Evolutionary conservation across 768 basidiomycete genomes (phyloP).

Genomic region (Macrolepiota fuliginosa): DNA sequence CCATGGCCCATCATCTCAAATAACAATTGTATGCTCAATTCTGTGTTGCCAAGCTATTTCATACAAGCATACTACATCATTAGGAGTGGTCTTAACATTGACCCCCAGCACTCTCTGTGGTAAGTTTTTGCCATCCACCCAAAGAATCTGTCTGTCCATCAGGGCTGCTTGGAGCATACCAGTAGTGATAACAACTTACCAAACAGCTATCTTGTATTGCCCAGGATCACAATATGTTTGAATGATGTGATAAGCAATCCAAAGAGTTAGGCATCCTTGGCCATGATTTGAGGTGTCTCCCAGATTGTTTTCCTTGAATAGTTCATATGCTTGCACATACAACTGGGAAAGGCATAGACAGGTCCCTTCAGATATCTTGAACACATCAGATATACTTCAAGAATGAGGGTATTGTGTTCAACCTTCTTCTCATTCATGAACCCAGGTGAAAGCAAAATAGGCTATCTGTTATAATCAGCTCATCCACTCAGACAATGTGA

Average conservation of each 20-base stretch:
- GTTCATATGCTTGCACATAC: slow-evolving; percentile 91
- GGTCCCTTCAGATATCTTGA: not conserved
- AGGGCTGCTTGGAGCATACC: not conserved
- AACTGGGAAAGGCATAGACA: slow-evolving; percentile 45
- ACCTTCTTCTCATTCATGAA: slow-evolving; percentile 90
- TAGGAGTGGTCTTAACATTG: slow-evolving; percentile 72
- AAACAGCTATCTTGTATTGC: slow-evolving; percentile 85
- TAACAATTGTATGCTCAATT: slow-evolving; percentile 70
- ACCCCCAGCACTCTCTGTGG: slow-evolving; percentile 78
- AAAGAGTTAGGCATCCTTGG: slow-evolving; percentile 83
- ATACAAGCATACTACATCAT: slow-evolving; percentile 83
- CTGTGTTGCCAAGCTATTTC: slow-evolving; percentile 72
- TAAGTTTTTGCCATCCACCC: slow-evolving; percentile 91
- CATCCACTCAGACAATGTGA: not conserved
- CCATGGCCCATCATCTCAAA: slow-evolving; percentile 84
- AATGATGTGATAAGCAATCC: slow-evolving; percentile 89
- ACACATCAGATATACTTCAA: slow-evolving; percentile 60
- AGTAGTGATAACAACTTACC: slow-evolving; percentile 43
- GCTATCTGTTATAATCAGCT: slow-evolving; percentile 15
- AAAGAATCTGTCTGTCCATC: slow-evolving; percentile 66
- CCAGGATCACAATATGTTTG: slow-evolving; percentile 77
- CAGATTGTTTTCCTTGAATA: slow-evolving; percentile 78
- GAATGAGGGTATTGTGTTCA: slow-evolving; percentile 76
- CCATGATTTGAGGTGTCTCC: slow-evolving; percentile 33
- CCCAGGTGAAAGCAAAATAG: slow-evolving; percentile 54